These are phyloP conservation scores for Hura crepitans DNA, from an alignment of 441 rosid species.

Conservation along the genomic window DNA sequence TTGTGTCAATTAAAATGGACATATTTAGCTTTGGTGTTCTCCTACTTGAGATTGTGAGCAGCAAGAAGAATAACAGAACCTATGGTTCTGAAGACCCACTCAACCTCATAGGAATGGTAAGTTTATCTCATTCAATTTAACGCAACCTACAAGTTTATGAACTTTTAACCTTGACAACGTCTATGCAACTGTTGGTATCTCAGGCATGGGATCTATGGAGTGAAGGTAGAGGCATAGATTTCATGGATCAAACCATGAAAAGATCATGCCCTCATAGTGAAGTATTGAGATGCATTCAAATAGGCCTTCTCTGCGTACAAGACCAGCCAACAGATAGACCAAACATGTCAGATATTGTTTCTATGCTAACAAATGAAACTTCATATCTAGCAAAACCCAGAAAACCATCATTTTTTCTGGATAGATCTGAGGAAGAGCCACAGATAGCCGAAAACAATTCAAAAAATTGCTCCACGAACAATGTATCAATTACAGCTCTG, in stretches of 20 bases:
- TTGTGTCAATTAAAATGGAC: slow-evolving; percentile 13
- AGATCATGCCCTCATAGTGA: background rate
- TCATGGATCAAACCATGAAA: background rate
- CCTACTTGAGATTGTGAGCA: slow-evolving; percentile 18
- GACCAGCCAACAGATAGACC: slow-evolving; percentile 19
- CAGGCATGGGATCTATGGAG: slow-evolving; percentile 22
- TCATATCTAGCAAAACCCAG: slow-evolving; percentile 7
- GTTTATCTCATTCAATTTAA: background rate
- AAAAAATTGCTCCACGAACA: slow-evolving; percentile 2
- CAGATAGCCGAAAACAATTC: background rate
- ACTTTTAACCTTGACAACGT: background rate
- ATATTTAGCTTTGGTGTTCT: slow-evolving; percentile 26
- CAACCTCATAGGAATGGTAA: slow-evolving; percentile 16
- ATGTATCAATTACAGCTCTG: slow-evolving; percentile 16
- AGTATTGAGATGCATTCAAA: slow-evolving; percentile 6
- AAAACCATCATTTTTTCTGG: slow-evolving; percentile 13
- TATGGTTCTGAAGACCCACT: background rate
- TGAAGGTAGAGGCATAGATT: slow-evolving; percentile 1
- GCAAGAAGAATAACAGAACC: slow-evolving; percentile 16
- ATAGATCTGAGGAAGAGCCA: background rate
- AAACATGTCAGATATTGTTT: slow-evolving; percentile 16
- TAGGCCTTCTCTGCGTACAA: slow-evolving; percentile 15
- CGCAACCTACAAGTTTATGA: background rate
- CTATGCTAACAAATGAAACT: slow-evolving; percentile 15
- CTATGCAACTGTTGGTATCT: background rate